Base-by-base conservation (phyloP, 169 alveolate genomes). In the Besnoitia besnoiti region DNA sequence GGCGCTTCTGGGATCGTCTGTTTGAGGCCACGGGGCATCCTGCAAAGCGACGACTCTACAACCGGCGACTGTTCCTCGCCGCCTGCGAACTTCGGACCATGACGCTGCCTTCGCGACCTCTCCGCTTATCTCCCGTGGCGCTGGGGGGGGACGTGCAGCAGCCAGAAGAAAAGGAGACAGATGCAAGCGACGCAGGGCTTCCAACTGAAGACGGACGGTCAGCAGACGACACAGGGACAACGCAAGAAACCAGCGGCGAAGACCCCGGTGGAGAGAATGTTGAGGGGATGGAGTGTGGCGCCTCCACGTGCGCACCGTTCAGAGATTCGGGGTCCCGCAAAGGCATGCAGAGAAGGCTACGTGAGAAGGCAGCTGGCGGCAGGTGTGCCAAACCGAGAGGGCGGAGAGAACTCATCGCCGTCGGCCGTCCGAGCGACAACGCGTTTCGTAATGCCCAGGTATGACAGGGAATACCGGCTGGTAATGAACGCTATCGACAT, bases 1-100 rank as follows among this genome's bases (percentile, higher is more conserved):
- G 59, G 30, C 49, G 59, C 33, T 77, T 77, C 59, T 77, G 87
- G 87, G 61, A 44, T 40, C 87, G 87, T 55, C 87, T 77, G n/a
- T 42, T 77, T 42, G 59, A 7, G 33, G 16, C 44, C 44, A 14
- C 37, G 8, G 61, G 87, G 35, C 87, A 77, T 42, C 87, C 87
- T 27, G 61, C 49, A 39, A 35, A 4, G 61, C 55, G 87, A 39
- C 87, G 87, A 1, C 55, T 77, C 44, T 42, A 40, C 55, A 51
- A 77, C 87, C 49, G 87, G 4, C 49, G 55, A 5, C 55, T 40
- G 61, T 77, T 77, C 35, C 87, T 21, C 49, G 59, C 55, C 4
- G 87, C 87, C 10, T 77, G 87, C 21, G 59, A 42, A 27, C 87
- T 77, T 2, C 49, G 87, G 40, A 5, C 30, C 16, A 51, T 0